phyloP scores from a whole-genome alignment of 495 filamentous ascomycete species.

The Neurospora sp. region DNA sequence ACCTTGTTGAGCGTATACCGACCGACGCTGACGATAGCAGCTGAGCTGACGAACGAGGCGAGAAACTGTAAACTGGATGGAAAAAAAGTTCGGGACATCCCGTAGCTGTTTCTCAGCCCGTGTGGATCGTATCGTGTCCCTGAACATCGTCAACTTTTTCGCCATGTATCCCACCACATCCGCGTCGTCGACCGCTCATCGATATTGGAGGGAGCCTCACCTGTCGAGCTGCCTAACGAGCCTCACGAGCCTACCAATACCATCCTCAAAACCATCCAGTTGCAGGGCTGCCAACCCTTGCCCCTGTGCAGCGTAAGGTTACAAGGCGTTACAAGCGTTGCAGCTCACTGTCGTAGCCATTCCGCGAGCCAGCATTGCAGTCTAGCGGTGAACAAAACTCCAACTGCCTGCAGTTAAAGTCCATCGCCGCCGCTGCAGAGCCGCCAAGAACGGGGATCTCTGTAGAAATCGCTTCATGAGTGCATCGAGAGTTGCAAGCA shows the following conservation, averaged over 20 bases:
- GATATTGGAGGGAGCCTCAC: not conserved
- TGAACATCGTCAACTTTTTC: not conserved
- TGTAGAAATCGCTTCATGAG: not conserved
- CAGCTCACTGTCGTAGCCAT: not conserved
- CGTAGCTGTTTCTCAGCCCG: not conserved
- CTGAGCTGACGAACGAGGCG: not conserved
- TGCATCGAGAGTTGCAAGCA: not conserved
- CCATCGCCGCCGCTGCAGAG: not conserved
- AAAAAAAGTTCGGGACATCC: not conserved
- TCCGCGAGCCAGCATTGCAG: not conserved
- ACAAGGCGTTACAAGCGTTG: not conserved
- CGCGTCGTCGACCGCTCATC: not conserved
- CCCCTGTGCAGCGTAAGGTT: not conserved
- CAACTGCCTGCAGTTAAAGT: too few relatives aligned
- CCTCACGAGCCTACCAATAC: not conserved
- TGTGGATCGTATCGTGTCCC: not conserved
- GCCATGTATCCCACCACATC: not conserved
- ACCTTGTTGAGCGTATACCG: not conserved
- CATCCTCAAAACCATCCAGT: not conserved
- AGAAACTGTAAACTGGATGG: not conserved
- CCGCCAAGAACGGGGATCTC: not conserved
- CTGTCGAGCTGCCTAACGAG: not conserved
- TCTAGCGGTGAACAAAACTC: not conserved
- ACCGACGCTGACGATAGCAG: not conserved
- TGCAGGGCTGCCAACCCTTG: not conserved